Evolutionary conservation across 768 basidiomycete species (phyloP), one percentile per base, ranked within the genome.

Genomic region (Clitopilus hobsonii): DNA sequence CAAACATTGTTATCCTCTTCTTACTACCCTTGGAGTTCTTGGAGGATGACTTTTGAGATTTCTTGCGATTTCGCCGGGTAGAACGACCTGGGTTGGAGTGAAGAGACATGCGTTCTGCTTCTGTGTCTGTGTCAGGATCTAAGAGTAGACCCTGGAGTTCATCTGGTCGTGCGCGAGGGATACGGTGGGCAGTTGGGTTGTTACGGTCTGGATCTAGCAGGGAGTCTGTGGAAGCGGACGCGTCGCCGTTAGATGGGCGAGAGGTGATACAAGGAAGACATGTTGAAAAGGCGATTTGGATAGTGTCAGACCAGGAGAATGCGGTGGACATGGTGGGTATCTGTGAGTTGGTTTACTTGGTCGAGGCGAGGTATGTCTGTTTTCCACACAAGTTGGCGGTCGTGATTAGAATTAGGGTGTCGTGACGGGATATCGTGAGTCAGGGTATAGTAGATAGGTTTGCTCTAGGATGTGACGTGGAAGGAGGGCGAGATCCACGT

Each of bases 41-140:
- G 22, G 18, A 7, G 30, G 30, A 32, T 32, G 8, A 18, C 18
- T 45, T 45, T 66, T 69, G 67, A 58, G 68, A 57, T 57, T 70
- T 63, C 62, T 72, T 66, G 60, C 61, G 67, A 48, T 60, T 66
- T 13, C 60, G 58, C 58, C 68, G 61, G 59, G 67, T 60, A 27
- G 70, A 62, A 13, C 71, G 62, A 6, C 63, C 58, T 22, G 79
- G 67, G 61, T 85, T 84, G 6, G 88, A 86, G 66, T 89, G 86
- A 36, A 88, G 63, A 1, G 86, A 88, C 51, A 88, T 74, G 20
- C 78, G 76, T 62, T 85, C 84, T 6, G 75, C 82, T 52, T 89
- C 87, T 6, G 71, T 70, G 57, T 81, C 81, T n/a, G 71, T 72
- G 49, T 69, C 67, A 41, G 58, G 58, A 59, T 54, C 69, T 65